Percentiles rank a stretch among this genome's conserved stretches.
These are phyloP conservation scores for Anisodus acutangulus DNA, from an alignment of 257 asterid genomes.

Conservation along the genomic window DNA sequence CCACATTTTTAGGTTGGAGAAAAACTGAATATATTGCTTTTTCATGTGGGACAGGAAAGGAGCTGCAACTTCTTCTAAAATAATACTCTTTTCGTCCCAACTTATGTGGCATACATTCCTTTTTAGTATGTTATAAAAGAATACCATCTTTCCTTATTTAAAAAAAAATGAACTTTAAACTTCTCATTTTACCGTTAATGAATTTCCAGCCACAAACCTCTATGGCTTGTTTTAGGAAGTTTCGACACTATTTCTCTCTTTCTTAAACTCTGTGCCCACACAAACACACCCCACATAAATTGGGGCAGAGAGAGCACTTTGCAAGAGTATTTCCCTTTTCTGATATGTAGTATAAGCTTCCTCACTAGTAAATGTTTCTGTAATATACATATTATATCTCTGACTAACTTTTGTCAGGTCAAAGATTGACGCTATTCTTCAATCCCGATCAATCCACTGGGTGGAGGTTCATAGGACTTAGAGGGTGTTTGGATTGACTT, in stretches of 20 bases:
- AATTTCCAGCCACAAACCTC: neutral
- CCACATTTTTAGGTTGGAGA: constrained; percentile 14
- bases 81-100: neutral
- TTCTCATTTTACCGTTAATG: neutral
- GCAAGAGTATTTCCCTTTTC: constrained; percentile 12
- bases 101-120: neutral
- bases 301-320: neutral
- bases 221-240: neutral
- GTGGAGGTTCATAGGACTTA: neutral
- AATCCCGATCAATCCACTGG: neutral
- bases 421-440: neutral
- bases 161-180: neutral
- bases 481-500: too few relatives aligned
- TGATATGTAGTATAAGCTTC: neutral
- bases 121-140: neutral
- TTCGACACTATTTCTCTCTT: neutral
- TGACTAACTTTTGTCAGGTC: neutral
- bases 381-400: constrained; percentile 5
- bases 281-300: neutral
- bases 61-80: neutral
- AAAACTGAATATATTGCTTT: constrained; percentile 2
- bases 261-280: neutral
- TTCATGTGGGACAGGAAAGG: neutral
- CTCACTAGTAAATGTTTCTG: constrained; percentile 1
- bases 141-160: neutral